phyloP scores from a whole-genome alignment of 768 basidiomycete genomes.

The Lentinula guzmanii region DNA sequence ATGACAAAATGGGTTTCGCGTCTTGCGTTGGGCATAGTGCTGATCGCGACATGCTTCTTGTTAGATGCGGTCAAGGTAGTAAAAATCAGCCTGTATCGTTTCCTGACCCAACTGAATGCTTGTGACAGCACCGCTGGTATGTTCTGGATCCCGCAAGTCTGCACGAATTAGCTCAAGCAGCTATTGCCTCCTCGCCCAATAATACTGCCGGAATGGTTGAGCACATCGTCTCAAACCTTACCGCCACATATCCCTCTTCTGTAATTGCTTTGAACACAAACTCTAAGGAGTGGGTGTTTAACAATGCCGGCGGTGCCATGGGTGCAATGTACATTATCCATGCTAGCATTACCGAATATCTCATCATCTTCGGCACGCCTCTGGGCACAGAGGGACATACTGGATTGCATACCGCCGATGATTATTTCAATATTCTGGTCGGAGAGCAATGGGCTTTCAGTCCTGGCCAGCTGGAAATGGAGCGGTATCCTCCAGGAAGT shows the following conservation, averaged over 20 bases:
- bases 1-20: slow-evolving; percentile 28
- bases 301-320: slow-evolving; percentile 97
- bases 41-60: slow-evolving; percentile 38
- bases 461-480: slow-evolving; percentile 78
- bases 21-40: slow-evolving; percentile 22
- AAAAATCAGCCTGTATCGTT: no score
- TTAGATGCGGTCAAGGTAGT: slow-evolving; percentile 61
- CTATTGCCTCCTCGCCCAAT: slow-evolving; percentile 57
- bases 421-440: slow-evolving; percentile 93
- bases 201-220: slow-evolving; percentile 70
- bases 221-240: slow-evolving; percentile 80
- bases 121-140: slow-evolving; percentile 73
- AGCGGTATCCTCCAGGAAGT: slow-evolving; percentile 78
- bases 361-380: slow-evolving; percentile 94
- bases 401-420: slow-evolving; percentile 92
- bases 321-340: slow-evolving; percentile 98
- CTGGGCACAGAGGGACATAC: slow-evolving; percentile 96
- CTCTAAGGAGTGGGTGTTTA: slow-evolving; percentile 87
- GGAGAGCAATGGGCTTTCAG: slow-evolving; percentile 94
- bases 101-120: no score
- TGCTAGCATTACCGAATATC: slow-evolving; percentile 93
- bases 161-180: slow-evolving; percentile 68
- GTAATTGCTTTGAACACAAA: slow-evolving; percentile 50
- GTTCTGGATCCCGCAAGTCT: slow-evolving; percentile 70
- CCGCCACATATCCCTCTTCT: slow-evolving; percentile 57